phyloP scores from a whole-genome alignment of 2,329 filamentous ascomycete species.

The Calonectria crousiana region DNA sequence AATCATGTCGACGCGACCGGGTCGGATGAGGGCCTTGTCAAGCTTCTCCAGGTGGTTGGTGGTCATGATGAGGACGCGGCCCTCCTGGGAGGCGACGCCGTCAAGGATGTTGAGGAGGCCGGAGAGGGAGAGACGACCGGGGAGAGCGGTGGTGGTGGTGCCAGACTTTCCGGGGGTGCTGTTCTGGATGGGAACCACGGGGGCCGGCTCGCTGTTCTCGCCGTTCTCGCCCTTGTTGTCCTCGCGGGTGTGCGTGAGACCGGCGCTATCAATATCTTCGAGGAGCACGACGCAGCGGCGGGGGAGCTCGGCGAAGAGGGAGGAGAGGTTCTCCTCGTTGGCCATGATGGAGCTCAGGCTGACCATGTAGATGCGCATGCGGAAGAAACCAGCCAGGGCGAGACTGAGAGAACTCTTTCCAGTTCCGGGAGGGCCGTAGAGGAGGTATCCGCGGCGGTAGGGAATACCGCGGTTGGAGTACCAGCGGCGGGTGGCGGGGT shows the following conservation, averaged over 20 bases:
- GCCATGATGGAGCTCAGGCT: constrained; percentile 73
- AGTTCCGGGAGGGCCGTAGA: constrained; percentile 84
- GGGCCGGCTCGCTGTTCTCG: constrained; percentile 36
- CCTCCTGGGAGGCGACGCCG: constrained; percentile 75
- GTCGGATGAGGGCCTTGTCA: constrained; percentile 72
- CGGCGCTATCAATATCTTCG: constrained; percentile 82
- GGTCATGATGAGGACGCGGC: constrained; percentile 74
- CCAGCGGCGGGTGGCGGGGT: constrained; percentile 76
- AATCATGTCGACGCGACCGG: constrained; percentile 71
- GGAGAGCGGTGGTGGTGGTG: constrained; percentile 15
- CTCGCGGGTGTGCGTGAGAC: constrained; percentile 72
- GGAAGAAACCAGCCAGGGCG: constrained; percentile 77
- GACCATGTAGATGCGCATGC: constrained; percentile 79
- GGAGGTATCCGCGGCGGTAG: constrained; percentile 85
- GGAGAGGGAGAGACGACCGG: constrained; percentile 73
- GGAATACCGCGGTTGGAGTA: constrained; percentile 88
- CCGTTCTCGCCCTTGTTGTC: constrained; percentile 42
- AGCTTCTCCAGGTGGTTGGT: constrained; percentile 74
- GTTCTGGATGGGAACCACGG: constrained; percentile 26
- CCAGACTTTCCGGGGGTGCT: constrained; percentile 15
- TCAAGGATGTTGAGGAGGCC: constrained; percentile 86
- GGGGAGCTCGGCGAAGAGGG: constrained; percentile 76
- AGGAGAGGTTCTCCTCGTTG: constrained; percentile 74
- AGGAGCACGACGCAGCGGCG: constrained; percentile 79
- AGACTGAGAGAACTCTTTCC: constrained; percentile 82